Base-by-base conservation (phyloP, 768 basidiomycete genomes). In the Amanita exitialis region DNA sequence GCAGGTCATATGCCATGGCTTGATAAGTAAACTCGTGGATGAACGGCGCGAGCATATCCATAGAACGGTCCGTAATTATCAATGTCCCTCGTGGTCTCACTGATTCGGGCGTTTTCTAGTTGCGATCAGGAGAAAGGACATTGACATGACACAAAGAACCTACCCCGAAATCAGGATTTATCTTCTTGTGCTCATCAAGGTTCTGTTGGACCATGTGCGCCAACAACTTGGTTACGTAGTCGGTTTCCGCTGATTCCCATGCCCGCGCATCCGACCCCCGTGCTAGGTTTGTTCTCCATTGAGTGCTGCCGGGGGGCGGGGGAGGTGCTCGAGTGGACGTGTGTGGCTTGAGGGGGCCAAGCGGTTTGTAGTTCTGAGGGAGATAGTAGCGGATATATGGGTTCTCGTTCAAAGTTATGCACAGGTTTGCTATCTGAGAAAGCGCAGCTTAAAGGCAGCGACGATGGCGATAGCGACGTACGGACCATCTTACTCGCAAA, bases 11-110 rank as follows among this genome's bases (percentile, higher is more conserved):
- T 44, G 86, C 87, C 96, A 99, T 99, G 0, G 96, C 95, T 66
- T 98, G 96, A 65, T 98, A 99, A 18, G 95, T 98, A 62, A 99
- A 99, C 62, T 98, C 96, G 63, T 99, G 96, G 32, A 96, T 63
- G 54, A 97, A 79, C 1, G 96, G 96, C 2, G 91, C 86, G 21
- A 87, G 62, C 59, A 83, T 82, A 66, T 99, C 96, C 86, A 99
- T 91, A 3, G 93, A 79, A n/a, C 96, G 83, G 66, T 99, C 96
- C 4, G 93, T 94, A 53, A 99, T 86, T 61, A 98, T 76, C 35
- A 98, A 70, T 13, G 90, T 87, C 3, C 79, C 83, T 51, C 86
- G 80, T 10, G 86, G 84, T 53, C 92, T 74, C 6, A 75, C 69
- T 6, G 69, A 65, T 54, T 83, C 83, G 36, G 67, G 56, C 21